Conservation (phyloP, 305 asterid species). For the Solanum hybrid region DNA sequence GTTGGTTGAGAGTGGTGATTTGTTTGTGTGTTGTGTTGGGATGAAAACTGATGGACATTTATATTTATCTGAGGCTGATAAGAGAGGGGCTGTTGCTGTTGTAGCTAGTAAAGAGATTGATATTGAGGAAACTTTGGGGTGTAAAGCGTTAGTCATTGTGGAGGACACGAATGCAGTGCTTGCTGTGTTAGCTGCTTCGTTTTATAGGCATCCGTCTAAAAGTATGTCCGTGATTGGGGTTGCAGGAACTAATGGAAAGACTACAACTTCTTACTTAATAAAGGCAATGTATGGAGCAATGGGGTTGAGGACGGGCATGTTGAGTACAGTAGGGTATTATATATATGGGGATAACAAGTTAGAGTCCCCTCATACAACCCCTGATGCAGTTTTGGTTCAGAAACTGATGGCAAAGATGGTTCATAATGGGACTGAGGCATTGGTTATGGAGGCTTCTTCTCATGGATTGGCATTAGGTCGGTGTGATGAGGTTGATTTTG, state of each 20-base stretch:
- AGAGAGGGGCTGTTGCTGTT: slow-evolving; percentile 95
- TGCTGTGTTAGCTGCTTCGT: slow-evolving; percentile 67
- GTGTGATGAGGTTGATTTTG: slow-evolving; percentile 84
- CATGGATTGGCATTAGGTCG: slow-evolving; percentile 50
- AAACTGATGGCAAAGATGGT: slow-evolving; percentile 87
- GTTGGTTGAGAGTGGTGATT: slow-evolving; percentile 78
- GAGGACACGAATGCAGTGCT: slow-evolving; percentile 70
- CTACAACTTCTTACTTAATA: slow-evolving; percentile 52
- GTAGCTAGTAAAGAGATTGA: slow-evolving; percentile 89
- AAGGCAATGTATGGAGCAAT: slow-evolving; percentile 89
- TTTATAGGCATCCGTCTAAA: slow-evolving; percentile 75
- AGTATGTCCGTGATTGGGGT: slow-evolving; percentile 72
- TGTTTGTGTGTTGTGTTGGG: slow-evolving; percentile 77
- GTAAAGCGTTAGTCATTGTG: slow-evolving; percentile 82
- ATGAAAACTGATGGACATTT: slow-evolving; percentile 62
- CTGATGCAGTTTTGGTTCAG: slow-evolving; percentile 71
- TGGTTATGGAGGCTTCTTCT: slow-evolving; percentile 85
- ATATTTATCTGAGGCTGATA: slow-evolving; percentile 75
- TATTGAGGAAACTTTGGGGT: slow-evolving; percentile 72
- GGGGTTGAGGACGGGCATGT: slow-evolving; percentile 92
- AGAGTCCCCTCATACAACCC: slow-evolving; percentile 35
- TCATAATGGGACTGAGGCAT: slow-evolving; percentile 79
- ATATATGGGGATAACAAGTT: slow-evolving; percentile 79
- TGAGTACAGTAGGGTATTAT: slow-evolving; percentile 63
- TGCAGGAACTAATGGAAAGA: slow-evolving; percentile 78